phyloP scores from a whole-genome alignment of 1,139 yeast genomes.

The Geotrichum europaeum region DNA sequence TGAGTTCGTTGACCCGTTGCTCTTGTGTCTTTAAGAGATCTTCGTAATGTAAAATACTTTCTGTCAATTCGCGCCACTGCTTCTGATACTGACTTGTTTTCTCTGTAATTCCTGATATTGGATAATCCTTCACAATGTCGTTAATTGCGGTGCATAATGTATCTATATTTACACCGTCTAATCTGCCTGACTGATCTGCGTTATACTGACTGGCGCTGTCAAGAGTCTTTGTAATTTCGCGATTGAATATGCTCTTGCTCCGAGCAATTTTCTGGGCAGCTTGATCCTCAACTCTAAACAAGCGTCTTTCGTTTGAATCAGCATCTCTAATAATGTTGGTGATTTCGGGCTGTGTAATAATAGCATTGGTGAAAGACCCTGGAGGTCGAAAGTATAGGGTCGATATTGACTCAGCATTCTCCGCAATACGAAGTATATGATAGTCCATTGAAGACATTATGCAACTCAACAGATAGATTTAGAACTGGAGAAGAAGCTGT shows the following conservation, averaged over 20 bases:
- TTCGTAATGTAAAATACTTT: constrained; percentile 31
- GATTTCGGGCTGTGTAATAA: constrained; percentile 49
- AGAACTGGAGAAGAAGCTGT: not conserved
- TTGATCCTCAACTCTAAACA: constrained; percentile 40
- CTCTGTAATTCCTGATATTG: constrained; percentile 28
- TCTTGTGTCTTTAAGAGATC: constrained; percentile 29
- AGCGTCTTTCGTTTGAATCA: constrained; percentile 46
- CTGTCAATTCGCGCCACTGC: constrained; percentile 25
- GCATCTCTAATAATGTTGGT: constrained; percentile 59
- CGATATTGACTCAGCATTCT: constrained; percentile 31
- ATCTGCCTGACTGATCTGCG: constrained; percentile 12
- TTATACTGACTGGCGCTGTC: constrained; percentile 20
- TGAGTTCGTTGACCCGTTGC: not conserved
- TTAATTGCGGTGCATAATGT: constrained; percentile 16
- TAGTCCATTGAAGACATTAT: constrained; percentile 22
- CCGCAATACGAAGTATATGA: constrained; percentile 25
- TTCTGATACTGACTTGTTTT: constrained; percentile 24
- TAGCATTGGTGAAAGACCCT: constrained; percentile 62
- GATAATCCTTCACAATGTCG: constrained; percentile 17
- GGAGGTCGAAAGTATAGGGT: constrained; percentile 45
- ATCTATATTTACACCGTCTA: constrained; percentile 15
- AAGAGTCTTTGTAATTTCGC: constrained; percentile 7
- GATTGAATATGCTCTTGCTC: not conserved
- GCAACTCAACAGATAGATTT: not conserved
- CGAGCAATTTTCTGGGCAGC: constrained; percentile 9